A percentile compares a stretch with the other conserved stretches of the same genome.
These are phyloP conservation scores for Candida frijolesensis DNA, from an alignment of 1,139 yeast species.

Conservation along the genomic window DNA sequence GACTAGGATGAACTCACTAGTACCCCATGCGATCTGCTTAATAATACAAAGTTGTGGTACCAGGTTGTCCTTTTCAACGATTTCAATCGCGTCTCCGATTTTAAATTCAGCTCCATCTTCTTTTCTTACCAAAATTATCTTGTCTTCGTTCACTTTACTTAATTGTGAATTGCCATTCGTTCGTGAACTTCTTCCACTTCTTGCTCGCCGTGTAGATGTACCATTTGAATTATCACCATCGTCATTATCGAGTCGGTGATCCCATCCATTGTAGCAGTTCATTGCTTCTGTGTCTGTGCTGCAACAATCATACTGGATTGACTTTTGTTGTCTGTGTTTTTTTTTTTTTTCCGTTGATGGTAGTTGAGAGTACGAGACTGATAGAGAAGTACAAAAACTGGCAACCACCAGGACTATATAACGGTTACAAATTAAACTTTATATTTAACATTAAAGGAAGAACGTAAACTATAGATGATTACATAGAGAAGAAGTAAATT, in stretches of 20 bases:
- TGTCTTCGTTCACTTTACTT: slow-evolving; percentile 14
- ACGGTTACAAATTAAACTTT: background rate
- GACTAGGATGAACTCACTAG: slow-evolving; percentile 38
- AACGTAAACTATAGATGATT: background rate
- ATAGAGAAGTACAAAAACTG: too few species aligned
- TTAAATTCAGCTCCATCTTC: slow-evolving; percentile 39
- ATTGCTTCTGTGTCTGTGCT: background rate
- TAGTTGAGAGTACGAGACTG: background rate
- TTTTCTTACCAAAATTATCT: slow-evolving; percentile 27
- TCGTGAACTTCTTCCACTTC: slow-evolving; percentile 15
- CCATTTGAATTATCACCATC: slow-evolving; percentile 5
- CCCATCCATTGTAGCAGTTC: slow-evolving; percentile 38
- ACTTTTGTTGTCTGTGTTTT: background rate
- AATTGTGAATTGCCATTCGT: slow-evolving; percentile 22
- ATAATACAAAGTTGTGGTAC: slow-evolving; percentile 30
- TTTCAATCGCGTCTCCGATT: slow-evolving; percentile 43
- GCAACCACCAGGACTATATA: background rate
- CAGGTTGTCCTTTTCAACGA: slow-evolving; percentile 15
- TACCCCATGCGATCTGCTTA: slow-evolving; percentile 44
- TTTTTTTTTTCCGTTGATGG: background rate
- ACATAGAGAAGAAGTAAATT: background rate
- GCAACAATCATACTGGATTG: background rate
- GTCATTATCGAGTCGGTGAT: slow-evolving; percentile 20
- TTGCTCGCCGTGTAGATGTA: slow-evolving; percentile 8
- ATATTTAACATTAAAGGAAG: background rate